Evolutionary conservation across 2,329 filamentous ascomycete genomes (phyloP), one percentile per base, ranked within the genome.

Genomic region (Phyllosticta ampelicida): DNA sequence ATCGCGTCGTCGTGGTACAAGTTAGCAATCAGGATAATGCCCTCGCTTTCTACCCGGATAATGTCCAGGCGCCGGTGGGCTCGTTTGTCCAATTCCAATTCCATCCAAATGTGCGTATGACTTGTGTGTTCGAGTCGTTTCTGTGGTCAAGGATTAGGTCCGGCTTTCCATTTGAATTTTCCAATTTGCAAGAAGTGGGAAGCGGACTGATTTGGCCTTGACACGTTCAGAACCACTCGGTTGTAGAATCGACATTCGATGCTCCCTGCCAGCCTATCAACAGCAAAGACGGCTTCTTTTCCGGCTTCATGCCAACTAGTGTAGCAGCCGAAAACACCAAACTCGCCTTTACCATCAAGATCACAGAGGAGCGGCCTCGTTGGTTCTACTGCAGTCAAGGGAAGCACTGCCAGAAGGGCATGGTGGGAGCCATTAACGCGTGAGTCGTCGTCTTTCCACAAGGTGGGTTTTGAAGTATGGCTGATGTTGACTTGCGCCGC

Each of bases 351-450:
- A 89, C 85, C 60, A 76, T 92, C 66, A 79, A 78, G 70, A 75
- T 94, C 70, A 85, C 84, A 67, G 78, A 83, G 71, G 81, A 79
- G 51, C 85, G 79, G 58, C 88, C 89, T 28, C 77, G 91, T 63
- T 94, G 89, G 87, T 75, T 88, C 63, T 92, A 86, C 78, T 92
- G 88, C 74, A 84, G 83, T 28, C 85, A 90, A 71, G 83, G 70
- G 51, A 81, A 78, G 67, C 89, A 94, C 75, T 94, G 88, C 73
- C 81, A 90, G 71, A 74, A 69, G 53, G 86, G 86, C 61, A 90
- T 90, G 86, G 79, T 80, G 59, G 86, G 88, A 75, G 86, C 88
- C 29, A 84, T 90, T 68, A 90, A 91, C 72, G 82, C 86, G 84
- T 87, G 73, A 73, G 84, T 65, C 50, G 44, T 3, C 2, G 51